Evolutionary conservation across 192 early-diverging fungal genomes (phyloP).

Genomic region (Coemansia pectinata): DNA sequence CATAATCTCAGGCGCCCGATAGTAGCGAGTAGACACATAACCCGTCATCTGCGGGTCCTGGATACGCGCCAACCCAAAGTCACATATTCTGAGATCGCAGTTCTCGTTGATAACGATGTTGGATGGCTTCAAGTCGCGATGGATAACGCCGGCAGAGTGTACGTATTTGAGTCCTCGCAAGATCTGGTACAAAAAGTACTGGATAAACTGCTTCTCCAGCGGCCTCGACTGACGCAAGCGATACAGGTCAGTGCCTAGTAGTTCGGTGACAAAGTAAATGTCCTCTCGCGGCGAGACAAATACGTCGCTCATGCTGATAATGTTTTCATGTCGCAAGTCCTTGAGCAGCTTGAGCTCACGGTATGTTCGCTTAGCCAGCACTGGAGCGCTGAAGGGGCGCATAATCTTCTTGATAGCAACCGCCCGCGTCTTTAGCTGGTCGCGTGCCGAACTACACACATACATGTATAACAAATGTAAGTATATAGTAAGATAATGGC

Average conservation of each 20-base stretch:
- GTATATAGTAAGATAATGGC: background rate
- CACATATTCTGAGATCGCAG: constrained; percentile 98
- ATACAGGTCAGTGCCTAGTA: constrained; percentile 94
- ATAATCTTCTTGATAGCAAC: constrained; percentile 98
- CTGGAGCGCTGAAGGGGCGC: constrained; percentile 90
- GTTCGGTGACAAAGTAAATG: constrained; percentile 97
- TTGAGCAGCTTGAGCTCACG: constrained; percentile 94
- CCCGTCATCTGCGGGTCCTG: constrained; percentile 97
- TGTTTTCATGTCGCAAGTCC: constrained; percentile 94
- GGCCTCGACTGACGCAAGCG: constrained; percentile 86
- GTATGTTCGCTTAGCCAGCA: constrained; percentile 93
- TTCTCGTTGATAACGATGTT: constrained; percentile 98
- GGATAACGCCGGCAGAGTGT: constrained; percentile 93
- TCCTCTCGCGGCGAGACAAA: constrained; percentile 93
- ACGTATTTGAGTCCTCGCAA: constrained; percentile 91
- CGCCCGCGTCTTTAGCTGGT: constrained; percentile 77
- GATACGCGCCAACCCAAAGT: constrained; percentile 94
- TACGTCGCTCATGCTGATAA: constrained; percentile 90
- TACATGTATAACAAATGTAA: too few species aligned
- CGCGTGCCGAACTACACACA: constrained; percentile 77
- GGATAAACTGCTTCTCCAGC: constrained; percentile 92
- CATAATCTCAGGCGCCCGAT: constrained; percentile 98
- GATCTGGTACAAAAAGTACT: constrained; percentile 98
- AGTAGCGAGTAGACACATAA: constrained; percentile 97
- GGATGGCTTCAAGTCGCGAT: constrained; percentile 95